These are phyloP conservation scores for Chrysoporthe cubensis DNA, from an alignment of 2,329 filamentous ascomycete genomes.

Conservation along the genomic window DNA sequence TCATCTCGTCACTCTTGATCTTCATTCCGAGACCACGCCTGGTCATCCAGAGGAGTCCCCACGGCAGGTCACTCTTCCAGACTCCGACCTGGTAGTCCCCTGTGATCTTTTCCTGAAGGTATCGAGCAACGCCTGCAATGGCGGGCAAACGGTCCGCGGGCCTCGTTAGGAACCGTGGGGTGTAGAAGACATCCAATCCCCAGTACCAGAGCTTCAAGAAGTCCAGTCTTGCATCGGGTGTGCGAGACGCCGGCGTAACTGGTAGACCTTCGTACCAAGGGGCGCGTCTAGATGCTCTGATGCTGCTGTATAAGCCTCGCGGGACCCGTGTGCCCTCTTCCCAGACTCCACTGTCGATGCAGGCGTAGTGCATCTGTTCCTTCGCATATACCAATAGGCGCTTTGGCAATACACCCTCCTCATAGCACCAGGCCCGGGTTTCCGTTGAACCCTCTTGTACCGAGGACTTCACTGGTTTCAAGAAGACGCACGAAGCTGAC, in stretches of 20 bases:
- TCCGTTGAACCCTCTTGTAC: not conserved
- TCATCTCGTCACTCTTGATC: not conserved
- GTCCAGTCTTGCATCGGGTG: not conserved
- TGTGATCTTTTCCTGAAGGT: not conserved
- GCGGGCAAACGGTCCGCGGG: not conserved
- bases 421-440: not conserved
- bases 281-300: not conserved
- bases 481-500: not conserved
- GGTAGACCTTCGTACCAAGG: not conserved
- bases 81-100: not conserved
- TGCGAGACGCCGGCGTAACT: not conserved
- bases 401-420: not conserved
- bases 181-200: not conserved
- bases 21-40: not conserved
- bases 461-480: not conserved
- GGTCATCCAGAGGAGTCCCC: not conserved
- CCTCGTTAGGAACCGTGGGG: not conserved
- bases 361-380: not conserved
- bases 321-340: not conserved
- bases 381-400: not conserved
- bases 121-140: not conserved
- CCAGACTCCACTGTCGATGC: not conserved
- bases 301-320: not conserved
- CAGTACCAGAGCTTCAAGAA: constrained; percentile 1
- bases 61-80: not conserved